Conservation (phyloP, 352 stramenopile genomes). For the Blastocystis sp. region DNA sequence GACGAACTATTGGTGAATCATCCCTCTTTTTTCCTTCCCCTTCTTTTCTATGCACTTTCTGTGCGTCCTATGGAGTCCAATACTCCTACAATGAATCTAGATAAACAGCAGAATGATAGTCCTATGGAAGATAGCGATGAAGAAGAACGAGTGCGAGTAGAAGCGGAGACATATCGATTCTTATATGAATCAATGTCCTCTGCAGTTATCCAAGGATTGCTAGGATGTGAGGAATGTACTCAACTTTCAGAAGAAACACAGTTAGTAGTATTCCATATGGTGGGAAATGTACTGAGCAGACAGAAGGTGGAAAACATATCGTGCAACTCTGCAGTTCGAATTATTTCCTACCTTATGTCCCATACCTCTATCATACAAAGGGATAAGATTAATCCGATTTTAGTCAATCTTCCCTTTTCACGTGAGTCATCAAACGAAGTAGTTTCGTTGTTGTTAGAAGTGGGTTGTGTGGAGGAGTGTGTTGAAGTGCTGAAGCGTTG, state of each 20-base stretch:
- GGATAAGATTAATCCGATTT: not conserved
- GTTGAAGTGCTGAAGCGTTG: not conserved
- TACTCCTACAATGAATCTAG: no score
- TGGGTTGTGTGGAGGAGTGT: not conserved
- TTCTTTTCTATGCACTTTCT: constrained; percentile 8
- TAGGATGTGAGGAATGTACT: not conserved
- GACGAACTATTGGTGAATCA: not conserved
- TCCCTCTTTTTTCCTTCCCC: not conserved
- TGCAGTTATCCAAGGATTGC: not conserved
- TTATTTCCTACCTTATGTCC: not conserved
- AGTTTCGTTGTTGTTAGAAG: not conserved
- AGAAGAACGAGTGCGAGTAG: not conserved
- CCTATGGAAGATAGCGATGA: not conserved
- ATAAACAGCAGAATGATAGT: no score
- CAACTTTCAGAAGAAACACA: not conserved
- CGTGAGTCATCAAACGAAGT: not conserved
- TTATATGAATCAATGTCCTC: not conserved
- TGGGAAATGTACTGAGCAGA: not conserved
- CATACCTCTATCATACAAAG: not conserved
- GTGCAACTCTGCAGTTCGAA: not conserved
- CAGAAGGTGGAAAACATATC: not conserved
- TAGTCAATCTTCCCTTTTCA: not conserved
- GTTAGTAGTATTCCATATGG: not conserved
- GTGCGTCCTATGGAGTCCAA: not conserved
- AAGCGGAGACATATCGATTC: not conserved